A percentile compares a stretch with the other conserved stretches of the same genome.
Conservation (phyloP, 129 eudicot species). For the Tagetes erecta region DNA sequence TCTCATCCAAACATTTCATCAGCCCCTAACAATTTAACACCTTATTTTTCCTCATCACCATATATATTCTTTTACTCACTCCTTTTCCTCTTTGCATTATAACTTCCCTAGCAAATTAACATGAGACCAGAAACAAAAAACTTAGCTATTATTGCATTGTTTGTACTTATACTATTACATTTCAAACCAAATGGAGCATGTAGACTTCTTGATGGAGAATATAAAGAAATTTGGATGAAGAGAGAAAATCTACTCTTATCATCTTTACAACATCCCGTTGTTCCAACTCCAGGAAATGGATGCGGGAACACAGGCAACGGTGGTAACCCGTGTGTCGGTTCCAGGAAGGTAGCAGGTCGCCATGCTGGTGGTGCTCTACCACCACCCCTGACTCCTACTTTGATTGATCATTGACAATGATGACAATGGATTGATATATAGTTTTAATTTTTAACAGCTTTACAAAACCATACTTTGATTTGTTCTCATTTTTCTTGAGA, state of each 20-base stretch:
- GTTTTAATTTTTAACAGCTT: not conserved
- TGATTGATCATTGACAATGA: not conserved
- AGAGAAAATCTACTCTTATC: constrained; percentile 31
- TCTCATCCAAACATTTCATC: constrained; percentile 9
- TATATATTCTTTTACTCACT: not conserved
- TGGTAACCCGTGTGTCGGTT: constrained; percentile 33
- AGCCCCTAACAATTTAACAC: not conserved
- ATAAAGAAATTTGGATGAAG: constrained; percentile 32
- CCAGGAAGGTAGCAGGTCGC: constrained; percentile 31
- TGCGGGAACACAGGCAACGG: constrained; percentile 33
- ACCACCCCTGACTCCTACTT: not conserved
- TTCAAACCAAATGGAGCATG: constrained; percentile 18
- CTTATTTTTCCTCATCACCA: not conserved
- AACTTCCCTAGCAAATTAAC: constrained; percentile 2
- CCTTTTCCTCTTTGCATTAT: not conserved
- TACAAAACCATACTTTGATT: not conserved
- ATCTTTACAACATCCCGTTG: constrained; percentile 22
- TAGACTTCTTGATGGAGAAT: constrained; percentile 36
- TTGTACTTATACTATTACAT: constrained; percentile 17
- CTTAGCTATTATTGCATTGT: not conserved
- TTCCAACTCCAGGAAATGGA: constrained; percentile 35
- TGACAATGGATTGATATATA: not conserved
- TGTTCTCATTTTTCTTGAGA: not conserved
- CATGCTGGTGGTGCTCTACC: not conserved
- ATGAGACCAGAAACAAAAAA: constrained; percentile 17